Percentiles rank a stretch among this genome's conserved stretches.
These are phyloP conservation scores for Mycena chlorophos DNA, from an alignment of 768 basidiomycete species.

Conservation along the genomic window DNA sequence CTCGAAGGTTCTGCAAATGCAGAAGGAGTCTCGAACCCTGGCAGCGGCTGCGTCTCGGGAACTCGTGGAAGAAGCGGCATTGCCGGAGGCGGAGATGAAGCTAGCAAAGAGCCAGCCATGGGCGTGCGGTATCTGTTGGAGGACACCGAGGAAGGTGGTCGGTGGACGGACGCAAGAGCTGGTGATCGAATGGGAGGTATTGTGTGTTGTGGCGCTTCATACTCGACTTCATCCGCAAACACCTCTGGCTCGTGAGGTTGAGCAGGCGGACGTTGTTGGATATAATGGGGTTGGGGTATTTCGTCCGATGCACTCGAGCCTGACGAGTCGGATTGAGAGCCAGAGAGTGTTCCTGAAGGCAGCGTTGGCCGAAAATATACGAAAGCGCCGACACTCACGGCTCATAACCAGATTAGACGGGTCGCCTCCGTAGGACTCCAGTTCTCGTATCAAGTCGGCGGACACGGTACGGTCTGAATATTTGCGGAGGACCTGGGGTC, in stretches of 20 bases:
- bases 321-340: constrained; percentile 64
- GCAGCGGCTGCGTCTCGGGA: constrained; percentile 71
- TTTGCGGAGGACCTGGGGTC: constrained; percentile 67
- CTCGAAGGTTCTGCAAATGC: constrained; percentile 58
- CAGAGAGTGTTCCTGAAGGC: constrained; percentile 43
- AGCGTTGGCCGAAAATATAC: background rate
- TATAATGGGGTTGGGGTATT: constrained; percentile 25
- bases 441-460: constrained; percentile 70
- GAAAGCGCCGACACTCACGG: constrained; percentile 42
- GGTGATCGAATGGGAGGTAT: constrained; percentile 34
- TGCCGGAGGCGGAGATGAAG: constrained; percentile 57
- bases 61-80: constrained; percentile 45
- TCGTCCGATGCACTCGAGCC: constrained; percentile 60
- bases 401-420: constrained; percentile 64
- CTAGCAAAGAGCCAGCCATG: constrained; percentile 53
- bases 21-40: constrained; percentile 69
- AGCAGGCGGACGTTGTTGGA: constrained; percentile 26
- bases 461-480: constrained; percentile 84
- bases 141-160: constrained; percentile 78
- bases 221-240: constrained; percentile 53
- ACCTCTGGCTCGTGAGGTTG: constrained; percentile 36
- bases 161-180: constrained; percentile 41
- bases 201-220: constrained; percentile 42
- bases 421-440: constrained; percentile 75
- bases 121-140: constrained; percentile 81